Evolutionary conservation across 140 eudicot species (phyloP).

Genomic region (Stevia rebaudiana): DNA sequence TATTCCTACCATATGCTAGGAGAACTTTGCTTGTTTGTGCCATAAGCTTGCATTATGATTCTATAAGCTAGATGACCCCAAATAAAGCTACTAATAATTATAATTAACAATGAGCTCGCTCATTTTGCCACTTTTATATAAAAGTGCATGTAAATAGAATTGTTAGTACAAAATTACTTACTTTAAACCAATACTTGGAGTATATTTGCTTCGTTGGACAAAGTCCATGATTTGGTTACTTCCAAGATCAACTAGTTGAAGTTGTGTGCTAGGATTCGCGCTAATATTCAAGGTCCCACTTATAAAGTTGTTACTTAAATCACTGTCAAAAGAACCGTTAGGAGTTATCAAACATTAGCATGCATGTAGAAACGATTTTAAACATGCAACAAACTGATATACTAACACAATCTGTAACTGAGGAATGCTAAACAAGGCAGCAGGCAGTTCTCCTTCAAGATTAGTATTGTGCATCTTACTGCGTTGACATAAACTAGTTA

Average conservation of each 20-base stretch:
- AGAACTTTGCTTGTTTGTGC: too few species aligned
- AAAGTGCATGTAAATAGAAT: too few species aligned
- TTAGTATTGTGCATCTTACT: conserved; percentile 36
- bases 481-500: too few species aligned
- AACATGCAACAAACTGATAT: neutral
- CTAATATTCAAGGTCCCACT: conserved; percentile 55
- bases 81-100: too few species aligned
- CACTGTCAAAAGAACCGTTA: conserved; percentile 23
- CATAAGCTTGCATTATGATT: too few species aligned
- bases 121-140: too few species aligned
- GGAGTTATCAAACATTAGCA: neutral
- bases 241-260: conserved; percentile 47
- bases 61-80: too few species aligned
- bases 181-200: too few species aligned
- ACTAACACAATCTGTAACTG: conserved; percentile 61
- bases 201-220: conserved; percentile 11
- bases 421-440: conserved; percentile 39
- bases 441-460: conserved; percentile 36
- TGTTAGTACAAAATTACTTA: too few species aligned
- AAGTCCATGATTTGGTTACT: conserved; percentile 32
- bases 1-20: too few species aligned
- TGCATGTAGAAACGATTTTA: neutral
- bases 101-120: too few species aligned
- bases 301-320: conserved; percentile 43
- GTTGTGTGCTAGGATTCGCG: conserved; percentile 43